Evolutionary conservation across 495 filamentous ascomycete species (phyloP).

Genomic region (Bacidia rubella): DNA sequence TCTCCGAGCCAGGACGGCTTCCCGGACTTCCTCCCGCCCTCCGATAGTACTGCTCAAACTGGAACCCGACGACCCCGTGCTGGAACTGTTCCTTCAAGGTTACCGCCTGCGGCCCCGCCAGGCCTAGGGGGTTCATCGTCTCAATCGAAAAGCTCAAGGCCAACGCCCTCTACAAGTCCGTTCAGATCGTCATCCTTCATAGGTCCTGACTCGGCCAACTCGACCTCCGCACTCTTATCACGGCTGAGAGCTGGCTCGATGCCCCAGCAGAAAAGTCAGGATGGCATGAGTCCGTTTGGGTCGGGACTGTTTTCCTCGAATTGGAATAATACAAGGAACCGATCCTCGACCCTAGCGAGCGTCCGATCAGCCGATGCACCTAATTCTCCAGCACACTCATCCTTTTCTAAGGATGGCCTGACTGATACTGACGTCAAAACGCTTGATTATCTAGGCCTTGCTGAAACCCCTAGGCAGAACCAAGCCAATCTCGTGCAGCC

Average conservation of each 20-base stretch:
- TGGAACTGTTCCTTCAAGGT: conserved; percentile 91
- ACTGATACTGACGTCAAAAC: conserved; percentile 85
- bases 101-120: conserved; percentile 45
- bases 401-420: conserved; percentile 78
- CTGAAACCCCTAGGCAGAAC: conserved; percentile 67
- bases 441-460: conserved; percentile 87
- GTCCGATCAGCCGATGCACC: conserved; percentile 81
- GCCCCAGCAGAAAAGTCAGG: conserved; percentile 66
- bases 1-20: conserved; percentile 91
- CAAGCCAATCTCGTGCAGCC: conserved; percentile 54
- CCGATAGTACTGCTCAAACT: conserved; percentile 41
- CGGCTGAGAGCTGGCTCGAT: conserved; percentile 88
- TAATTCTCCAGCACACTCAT: conserved; percentile 76
- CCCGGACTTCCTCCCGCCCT: conserved; percentile 67
- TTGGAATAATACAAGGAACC: conserved; percentile 63
- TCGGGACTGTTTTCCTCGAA: conserved; percentile 77
- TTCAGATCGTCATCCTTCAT: conserved; percentile 68
- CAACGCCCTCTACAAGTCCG: conserved; percentile 82
- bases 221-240: conserved; percentile 43
- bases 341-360: conserved; percentile 73
- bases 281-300: conserved; percentile 62
- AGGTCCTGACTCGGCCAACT: conserved; percentile 41
- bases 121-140: conserved; percentile 48
- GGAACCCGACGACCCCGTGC: conserved; percentile 67
- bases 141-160: conserved; percentile 69